Conservation (phyloP, 2,329 filamentous ascomycete genomes). For the Penicillium thymicola region DNA sequence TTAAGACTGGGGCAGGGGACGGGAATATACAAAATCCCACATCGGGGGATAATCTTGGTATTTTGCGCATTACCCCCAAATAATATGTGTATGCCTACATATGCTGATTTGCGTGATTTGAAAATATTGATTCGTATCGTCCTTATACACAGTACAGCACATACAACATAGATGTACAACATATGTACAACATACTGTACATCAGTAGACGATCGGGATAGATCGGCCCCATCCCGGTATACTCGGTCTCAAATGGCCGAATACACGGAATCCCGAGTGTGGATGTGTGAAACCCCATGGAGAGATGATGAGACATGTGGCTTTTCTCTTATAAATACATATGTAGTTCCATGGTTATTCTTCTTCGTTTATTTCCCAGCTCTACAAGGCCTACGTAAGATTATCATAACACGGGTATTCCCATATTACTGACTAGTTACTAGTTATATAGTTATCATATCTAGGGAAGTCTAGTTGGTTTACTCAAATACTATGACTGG, state of each 20-base stretch:
- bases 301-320: slow-evolving; percentile 3
- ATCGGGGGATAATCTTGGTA: neutral
- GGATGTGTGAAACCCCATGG: neutral
- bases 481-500: too few relatives aligned
- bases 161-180: too few relatives aligned
- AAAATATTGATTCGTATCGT: neutral
- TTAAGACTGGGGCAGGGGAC: slow-evolving; percentile 15
- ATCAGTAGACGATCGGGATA: neutral
- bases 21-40: neutral
- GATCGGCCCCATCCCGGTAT: slow-evolving; percentile 2
- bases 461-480: too few relatives aligned
- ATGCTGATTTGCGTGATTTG: neutral
- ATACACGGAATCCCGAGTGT: slow-evolving; percentile 3
- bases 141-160: neutral
- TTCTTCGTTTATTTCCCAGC: neutral
- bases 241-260: slow-evolving; percentile 3
- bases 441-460: too few relatives aligned
- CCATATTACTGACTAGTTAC: too few relatives aligned
- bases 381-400: neutral
- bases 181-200: neutral
- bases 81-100: neutral
- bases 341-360: neutral
- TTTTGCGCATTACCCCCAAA: neutral
- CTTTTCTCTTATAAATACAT: neutral
- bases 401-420: too few relatives aligned